These are phyloP conservation scores for Lasiodiplodia hormozganensis DNA, from an alignment of 2,329 filamentous ascomycete species.

Conservation along the genomic window DNA sequence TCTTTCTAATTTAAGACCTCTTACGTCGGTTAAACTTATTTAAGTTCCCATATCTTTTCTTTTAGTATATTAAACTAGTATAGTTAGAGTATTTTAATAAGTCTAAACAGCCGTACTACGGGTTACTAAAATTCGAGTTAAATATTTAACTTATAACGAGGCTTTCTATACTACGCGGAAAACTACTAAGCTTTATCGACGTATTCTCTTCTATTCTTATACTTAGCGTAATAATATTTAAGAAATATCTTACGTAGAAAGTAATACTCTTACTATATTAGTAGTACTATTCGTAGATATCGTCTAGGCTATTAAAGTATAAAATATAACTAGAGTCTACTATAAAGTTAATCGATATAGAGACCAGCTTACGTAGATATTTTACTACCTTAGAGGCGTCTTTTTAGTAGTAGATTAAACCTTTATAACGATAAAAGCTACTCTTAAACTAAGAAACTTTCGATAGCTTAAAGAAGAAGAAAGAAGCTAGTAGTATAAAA, in stretches of 20 bases:
- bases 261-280: neutral
- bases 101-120: too few species aligned
- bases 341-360: neutral
- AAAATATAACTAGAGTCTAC: neutral
- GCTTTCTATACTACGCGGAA: too few species aligned
- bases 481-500: neutral
- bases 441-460: neutral
- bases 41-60: too few species aligned
- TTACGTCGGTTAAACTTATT: too few species aligned
- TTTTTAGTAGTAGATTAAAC: neutral
- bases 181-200: neutral
- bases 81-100: too few species aligned
- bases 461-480: constrained; percentile 1
- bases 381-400: neutral
- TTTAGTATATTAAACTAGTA: too few species aligned
- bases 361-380: neutral
- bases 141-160: too few species aligned
- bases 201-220: neutral
- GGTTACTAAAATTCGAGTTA: too few species aligned
- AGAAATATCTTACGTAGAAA: neutral
- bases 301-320: neutral
- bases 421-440: neutral
- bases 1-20: too few species aligned
- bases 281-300: neutral
- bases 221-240: neutral